Base-by-base conservation (phyloP, 1,284 basidiomycete species). In the Moesziomyces antarcticus region DNA sequence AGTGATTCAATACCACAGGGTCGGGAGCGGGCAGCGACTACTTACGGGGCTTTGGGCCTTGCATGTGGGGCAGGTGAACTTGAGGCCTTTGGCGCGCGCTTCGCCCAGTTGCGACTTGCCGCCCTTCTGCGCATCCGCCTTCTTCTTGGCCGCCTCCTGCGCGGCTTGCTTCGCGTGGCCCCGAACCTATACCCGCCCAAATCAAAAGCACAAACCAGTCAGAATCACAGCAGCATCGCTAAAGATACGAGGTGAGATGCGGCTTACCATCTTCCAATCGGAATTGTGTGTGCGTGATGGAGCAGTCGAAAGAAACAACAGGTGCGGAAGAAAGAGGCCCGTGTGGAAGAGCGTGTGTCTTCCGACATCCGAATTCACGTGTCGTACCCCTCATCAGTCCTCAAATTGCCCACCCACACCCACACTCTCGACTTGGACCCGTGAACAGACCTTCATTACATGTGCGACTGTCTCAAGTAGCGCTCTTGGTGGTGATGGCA, bases 61-160 rank as follows among this genome's bases (percentile, higher is more conserved):
- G 41, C 68, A 71, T 10, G 41, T 62, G 18, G 68, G 68, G 45
- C 68, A 71, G n/a, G 61, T 65, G 22, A 71, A 65, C 51, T 71
- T 71, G 10, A 71, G 35, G 0, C 68, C 68, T 25, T 64, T 65
- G n/a, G 51, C 46, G 16, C 68, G 30, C 0, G 68, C 68, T 41
- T 71, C 68, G 21, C 68, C 68, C 3, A 71, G 43, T 21, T 71
- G 68, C 18, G 62, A 65, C 27, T 71, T 71, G 18, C 68, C 68
- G 18, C 61, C 62, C 27, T 44, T 44, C 5, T 40, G 49, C 7
- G 54, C 56, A 5, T 43, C 62, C 11, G 53, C 53, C 44, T 58
- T 71, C 55, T 71, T 71, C 25, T 43, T 50, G 21, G 68, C 68
- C 20, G 68, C 68, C 53, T 64, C 61, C 47, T 64, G 68, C 8